Conservation (phyloP, 192 early-diverging fungal genomes). For the Backusella liffmaniae region DNA sequence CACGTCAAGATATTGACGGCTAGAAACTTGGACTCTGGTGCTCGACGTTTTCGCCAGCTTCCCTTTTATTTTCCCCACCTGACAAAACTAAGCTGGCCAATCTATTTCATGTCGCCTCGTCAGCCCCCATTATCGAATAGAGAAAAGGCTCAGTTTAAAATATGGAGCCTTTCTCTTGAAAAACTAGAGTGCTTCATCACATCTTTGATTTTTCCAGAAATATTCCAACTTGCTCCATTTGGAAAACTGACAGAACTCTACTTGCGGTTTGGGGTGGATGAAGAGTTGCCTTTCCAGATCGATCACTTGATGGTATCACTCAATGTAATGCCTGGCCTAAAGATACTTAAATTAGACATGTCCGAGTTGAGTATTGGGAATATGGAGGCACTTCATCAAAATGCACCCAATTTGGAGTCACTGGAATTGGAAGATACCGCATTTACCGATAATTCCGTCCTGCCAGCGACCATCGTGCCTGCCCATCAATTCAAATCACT, state of each 20-base stretch:
- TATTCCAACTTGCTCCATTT: not conserved
- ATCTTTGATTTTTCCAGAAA: not conserved
- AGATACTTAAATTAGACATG: not conserved
- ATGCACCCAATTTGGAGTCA: not conserved
- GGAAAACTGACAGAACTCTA: not conserved
- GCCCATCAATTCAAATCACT: not conserved
- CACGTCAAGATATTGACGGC: not conserved
- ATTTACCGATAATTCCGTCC: not conserved
- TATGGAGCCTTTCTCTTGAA: not conserved
- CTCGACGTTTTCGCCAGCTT: not conserved
- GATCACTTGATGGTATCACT: not conserved
- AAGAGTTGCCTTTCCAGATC: not conserved
- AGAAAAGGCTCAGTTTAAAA: not conserved
- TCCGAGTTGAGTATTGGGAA: not conserved
- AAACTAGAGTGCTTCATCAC: not conserved
- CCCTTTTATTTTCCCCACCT: not conserved
- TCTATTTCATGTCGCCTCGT: not conserved
- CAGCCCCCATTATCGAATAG: not conserved
- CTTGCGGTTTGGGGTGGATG: not conserved
- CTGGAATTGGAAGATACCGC: not conserved
- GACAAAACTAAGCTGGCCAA: not conserved
- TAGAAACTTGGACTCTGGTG: not conserved
- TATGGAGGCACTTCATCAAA: not conserved
- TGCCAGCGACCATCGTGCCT: not conserved
- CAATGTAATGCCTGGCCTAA: not conserved